Percentiles rank a stretch among this genome's conserved stretches.
phyloP scores from a whole-genome alignment of 768 basidiomycete genomes.

The Phylloporus rhodoxanthus region DNA sequence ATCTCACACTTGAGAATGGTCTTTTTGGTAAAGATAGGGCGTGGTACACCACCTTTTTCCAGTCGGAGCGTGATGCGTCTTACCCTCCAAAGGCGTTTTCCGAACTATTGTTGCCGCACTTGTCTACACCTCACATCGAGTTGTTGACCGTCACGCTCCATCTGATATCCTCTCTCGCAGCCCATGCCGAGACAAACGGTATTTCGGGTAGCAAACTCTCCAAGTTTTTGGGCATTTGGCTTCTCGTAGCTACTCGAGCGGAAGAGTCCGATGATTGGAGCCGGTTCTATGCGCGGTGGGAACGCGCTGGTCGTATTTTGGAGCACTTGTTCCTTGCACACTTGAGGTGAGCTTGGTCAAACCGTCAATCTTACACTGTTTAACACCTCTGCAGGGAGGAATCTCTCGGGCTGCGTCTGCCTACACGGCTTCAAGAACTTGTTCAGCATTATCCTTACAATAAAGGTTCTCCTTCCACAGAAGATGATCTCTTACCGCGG shows the following conservation, averaged over 20 bases:
- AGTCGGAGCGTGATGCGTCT: conserved; percentile 50
- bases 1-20: conserved; percentile 55
- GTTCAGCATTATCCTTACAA: conserved; percentile 64
- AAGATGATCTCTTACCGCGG: conserved; percentile 47
- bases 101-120: conserved; percentile 49
- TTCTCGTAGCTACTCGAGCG: conserved; percentile 46
- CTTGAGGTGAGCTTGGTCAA: conserved; percentile 47
- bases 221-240: conserved; percentile 70
- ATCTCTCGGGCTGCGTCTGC: conserved; percentile 49
- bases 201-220: conserved; percentile 75
- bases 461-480: conserved; percentile 25
- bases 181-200: conserved; percentile 66
- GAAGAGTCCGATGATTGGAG: conserved; percentile 53
- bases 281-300: conserved; percentile 70
- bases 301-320: conserved; percentile 60
- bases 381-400: conserved; percentile 46
- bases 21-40: conserved; percentile 53
- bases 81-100: conserved; percentile 64
- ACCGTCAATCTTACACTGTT: background rate
- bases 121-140: conserved; percentile 54
- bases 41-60: conserved; percentile 66
- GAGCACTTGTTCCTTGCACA: conserved; percentile 73
- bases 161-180: conserved; percentile 62
- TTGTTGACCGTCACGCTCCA: conserved; percentile 54
- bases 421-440: conserved; percentile 64